These are phyloP conservation scores for Penicillium bialowiezense DNA, from an alignment of 495 filamentous ascomycete genomes.

Conservation along the genomic window DNA sequence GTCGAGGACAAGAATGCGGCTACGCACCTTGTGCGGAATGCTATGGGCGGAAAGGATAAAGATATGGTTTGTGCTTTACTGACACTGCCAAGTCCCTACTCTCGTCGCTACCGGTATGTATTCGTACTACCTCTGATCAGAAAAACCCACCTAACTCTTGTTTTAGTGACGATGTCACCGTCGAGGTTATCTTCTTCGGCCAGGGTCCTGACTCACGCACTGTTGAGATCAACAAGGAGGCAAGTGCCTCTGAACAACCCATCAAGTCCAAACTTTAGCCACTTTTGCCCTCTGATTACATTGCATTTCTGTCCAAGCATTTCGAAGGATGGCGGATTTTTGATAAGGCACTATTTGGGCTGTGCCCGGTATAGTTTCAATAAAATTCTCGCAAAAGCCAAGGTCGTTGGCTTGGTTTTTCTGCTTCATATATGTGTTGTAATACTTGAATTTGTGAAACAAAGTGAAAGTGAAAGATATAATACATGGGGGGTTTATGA, in stretches of 20 bases:
- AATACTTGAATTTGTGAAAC: background rate
- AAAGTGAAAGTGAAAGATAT: background rate
- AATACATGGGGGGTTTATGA: background rate
- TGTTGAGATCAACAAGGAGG: conserved; percentile 80
- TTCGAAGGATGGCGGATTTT: background rate
- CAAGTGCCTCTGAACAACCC: conserved; percentile 60
- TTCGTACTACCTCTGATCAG: background rate
- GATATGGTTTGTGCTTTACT: conserved; percentile 94
- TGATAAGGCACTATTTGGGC: background rate
- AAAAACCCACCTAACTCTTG: conserved; percentile 18
- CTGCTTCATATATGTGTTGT: too few species aligned
- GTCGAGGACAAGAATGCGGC: conserved; percentile 96
- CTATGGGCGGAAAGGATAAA: conserved; percentile 86
- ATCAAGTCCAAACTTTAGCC: conserved; percentile 58
- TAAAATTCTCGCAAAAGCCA: too few species aligned
- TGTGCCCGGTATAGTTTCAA: too few species aligned
- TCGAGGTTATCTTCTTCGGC: conserved; percentile 98
- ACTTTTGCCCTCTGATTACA: background rate
- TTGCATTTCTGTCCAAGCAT: background rate
- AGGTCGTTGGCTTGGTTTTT: too few species aligned
- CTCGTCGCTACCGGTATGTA: conserved; percentile 78
- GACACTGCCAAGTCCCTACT: conserved; percentile 87
- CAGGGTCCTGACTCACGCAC: conserved; percentile 69
- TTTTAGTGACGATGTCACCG: conserved; percentile 84
- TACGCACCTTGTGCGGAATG: conserved; percentile 93